phyloP scores from a whole-genome alignment of 108 stramenopile genomes.

The Nitzschia putrida region DNA sequence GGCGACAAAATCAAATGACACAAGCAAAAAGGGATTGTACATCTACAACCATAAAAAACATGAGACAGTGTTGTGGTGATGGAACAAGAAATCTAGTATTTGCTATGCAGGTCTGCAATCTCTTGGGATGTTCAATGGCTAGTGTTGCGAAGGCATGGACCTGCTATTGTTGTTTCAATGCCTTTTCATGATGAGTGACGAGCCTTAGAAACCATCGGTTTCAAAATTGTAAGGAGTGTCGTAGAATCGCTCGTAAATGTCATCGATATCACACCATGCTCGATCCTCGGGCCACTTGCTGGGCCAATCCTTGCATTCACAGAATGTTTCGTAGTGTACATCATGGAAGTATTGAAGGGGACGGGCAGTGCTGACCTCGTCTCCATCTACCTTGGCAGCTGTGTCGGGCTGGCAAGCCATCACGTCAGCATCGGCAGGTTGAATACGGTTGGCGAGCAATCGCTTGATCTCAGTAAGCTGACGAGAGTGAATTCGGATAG shows the following conservation, averaged over 20 bases:
- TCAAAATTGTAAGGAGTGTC: constrained; percentile 50
- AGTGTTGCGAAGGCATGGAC: too few species aligned
- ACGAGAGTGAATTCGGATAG: constrained; percentile 35
- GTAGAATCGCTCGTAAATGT: constrained; percentile 35
- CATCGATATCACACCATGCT: constrained; percentile 34
- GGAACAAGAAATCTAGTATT: too few species aligned
- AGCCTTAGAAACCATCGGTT: constrained; percentile 15
- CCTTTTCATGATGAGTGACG: too few species aligned
- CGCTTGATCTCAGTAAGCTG: constrained; percentile 39
- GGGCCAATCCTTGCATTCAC: constrained; percentile 52
- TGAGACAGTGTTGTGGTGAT: too few species aligned
- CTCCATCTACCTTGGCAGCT: constrained; percentile 30
- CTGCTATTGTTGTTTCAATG: too few species aligned
- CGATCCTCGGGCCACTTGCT: constrained; percentile 43
- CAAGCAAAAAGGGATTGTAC: too few species aligned
- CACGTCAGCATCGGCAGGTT: constrained; percentile 21
- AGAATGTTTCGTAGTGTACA: constrained; percentile 35
- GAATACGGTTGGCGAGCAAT: constrained; percentile 42
- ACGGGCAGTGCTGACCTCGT: constrained; percentile 35
- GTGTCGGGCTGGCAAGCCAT: constrained; percentile 32
- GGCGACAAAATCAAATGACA: too few species aligned
- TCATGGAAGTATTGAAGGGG: constrained; percentile 34
- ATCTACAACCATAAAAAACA: too few species aligned
- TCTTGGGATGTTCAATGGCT: too few species aligned
- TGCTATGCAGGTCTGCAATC: too few species aligned